These are phyloP conservation scores for Tricholomella constricta DNA, from an alignment of 768 basidiomycete genomes.

Conservation along the genomic window DNA sequence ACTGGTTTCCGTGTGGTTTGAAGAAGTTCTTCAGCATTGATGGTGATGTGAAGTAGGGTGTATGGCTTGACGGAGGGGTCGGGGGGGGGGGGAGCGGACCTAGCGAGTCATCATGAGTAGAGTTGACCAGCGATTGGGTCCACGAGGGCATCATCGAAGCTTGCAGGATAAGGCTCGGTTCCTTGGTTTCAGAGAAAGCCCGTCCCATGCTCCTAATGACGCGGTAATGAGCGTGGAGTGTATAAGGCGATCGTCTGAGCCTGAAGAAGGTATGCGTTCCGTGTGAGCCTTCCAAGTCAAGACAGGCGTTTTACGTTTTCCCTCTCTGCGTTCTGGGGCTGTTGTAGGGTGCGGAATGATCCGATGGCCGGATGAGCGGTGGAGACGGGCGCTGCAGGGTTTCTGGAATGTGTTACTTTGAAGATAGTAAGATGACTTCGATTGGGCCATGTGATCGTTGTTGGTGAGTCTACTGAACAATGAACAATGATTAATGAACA, in stretches of 20 bases:
- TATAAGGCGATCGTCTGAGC: slow-evolving; percentile 11
- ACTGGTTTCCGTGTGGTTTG: no score
- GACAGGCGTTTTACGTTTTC: not conserved
- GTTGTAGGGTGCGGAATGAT: not conserved
- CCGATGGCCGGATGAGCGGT: not conserved
- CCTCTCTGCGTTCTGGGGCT: not conserved
- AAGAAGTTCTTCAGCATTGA: no score
- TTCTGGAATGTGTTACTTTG: not conserved
- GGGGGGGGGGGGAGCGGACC: no score
- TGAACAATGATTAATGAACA: no score
- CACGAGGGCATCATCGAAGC: no score
- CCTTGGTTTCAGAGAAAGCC: not conserved
- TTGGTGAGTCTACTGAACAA: not conserved
- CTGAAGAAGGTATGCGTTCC: not conserved
- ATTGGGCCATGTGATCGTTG: not conserved
- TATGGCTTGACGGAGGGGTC: no score
- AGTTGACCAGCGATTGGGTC: no score
- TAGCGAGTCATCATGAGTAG: no score
- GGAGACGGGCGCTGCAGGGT: not conserved
- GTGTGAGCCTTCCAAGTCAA: not conserved
- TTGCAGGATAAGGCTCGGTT: not conserved
- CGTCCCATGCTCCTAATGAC: slow-evolving; percentile 12
- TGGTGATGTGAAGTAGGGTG: no score
- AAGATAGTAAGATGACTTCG: no score
- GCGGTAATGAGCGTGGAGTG: slow-evolving; percentile 3